phyloP scores from a whole-genome alignment of 108 stramenopile genomes.

The Nitzschia sp. region DNA sequence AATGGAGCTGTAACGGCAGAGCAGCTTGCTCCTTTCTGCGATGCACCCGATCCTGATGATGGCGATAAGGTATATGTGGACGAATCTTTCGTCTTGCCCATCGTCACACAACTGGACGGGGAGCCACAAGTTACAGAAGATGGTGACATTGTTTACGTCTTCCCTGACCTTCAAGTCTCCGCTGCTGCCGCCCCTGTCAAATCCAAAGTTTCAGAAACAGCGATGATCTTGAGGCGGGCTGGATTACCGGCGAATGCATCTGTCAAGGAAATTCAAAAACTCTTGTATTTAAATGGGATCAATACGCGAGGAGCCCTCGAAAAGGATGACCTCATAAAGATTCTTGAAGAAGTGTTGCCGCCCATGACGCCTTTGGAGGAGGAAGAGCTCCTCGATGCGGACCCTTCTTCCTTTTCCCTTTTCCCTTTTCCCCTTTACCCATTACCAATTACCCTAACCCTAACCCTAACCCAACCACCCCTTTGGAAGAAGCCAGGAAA shows the following conservation, averaged over 20 bases:
- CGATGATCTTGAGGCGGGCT: slow-evolving; percentile 63
- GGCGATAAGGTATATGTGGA: slow-evolving; percentile 59
- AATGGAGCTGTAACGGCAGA: slow-evolving; percentile 94
- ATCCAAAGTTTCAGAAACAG: slow-evolving; percentile 36
- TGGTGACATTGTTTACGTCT: slow-evolving; percentile 95
- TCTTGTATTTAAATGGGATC: slow-evolving; percentile 64
- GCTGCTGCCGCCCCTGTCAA: slow-evolving; percentile 40
- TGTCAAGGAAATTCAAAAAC: slow-evolving; percentile 50
- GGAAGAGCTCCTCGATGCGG: slow-evolving; percentile 50
- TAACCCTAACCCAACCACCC: too few species aligned
- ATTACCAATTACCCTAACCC: too few species aligned
- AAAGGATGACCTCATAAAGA: slow-evolving; percentile 62
- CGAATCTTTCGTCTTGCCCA: slow-evolving; percentile 92
- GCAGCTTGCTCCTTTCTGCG: slow-evolving; percentile 94
- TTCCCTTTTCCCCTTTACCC: too few species aligned
- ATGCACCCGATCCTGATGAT: slow-evolving; percentile 57
- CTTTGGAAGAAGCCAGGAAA: too few species aligned
- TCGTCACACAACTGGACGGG: slow-evolving; percentile 89
- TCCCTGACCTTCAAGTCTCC: slow-evolving; percentile 86
- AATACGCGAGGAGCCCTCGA: slow-evolving; percentile 65
- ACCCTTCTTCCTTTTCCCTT: too few species aligned
- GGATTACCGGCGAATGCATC: slow-evolving; percentile 68
- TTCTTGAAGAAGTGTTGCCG: slow-evolving; percentile 65
- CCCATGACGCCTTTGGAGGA: slow-evolving; percentile 42
- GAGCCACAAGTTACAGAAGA: slow-evolving; percentile 89